Percentiles rank a stretch among this genome's conserved stretches.
Conservation (phyloP, 106 monocot species). For the Dioscorea zingiberensis region DNA sequence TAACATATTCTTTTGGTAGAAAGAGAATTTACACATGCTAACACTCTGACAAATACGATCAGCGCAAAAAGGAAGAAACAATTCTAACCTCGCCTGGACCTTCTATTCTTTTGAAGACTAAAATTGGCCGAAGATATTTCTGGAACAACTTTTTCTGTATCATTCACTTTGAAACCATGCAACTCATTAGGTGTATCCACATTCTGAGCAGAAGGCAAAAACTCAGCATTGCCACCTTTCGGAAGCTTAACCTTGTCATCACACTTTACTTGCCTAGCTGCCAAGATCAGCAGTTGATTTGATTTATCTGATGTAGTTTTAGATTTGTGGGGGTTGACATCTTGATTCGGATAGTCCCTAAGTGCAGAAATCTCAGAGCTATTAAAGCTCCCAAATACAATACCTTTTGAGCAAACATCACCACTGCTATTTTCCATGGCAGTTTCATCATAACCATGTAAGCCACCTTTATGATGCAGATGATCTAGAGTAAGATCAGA, state of each 20-base stretch:
- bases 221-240: conserved; percentile 5
- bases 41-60: no score
- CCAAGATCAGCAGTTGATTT: conserved; percentile 12
- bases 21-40: no score
- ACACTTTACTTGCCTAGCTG: conserved; percentile 6
- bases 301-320: conserved; percentile 2
- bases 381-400: no score
- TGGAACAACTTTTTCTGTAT: conserved; percentile 14
- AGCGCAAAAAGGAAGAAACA: neutral
- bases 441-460: no score
- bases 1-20: no score
- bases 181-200: conserved; percentile 8
- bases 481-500: no score
- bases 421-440: no score
- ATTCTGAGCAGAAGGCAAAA: conserved; percentile 8
- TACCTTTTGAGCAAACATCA: no score
- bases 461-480: no score
- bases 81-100: conserved; percentile 46
- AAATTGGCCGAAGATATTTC: conserved; percentile 20
- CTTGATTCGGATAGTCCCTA: neutral
- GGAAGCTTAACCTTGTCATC: conserved; percentile 5
- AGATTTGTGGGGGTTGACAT: conserved; percentile 1
- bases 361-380: no score
- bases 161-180: conserved; percentile 20
- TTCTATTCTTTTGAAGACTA: conserved; percentile 41